Evolutionary conservation across 1,284 basidiomycete species (phyloP).

Genomic region (Coniophora puteana): DNA sequence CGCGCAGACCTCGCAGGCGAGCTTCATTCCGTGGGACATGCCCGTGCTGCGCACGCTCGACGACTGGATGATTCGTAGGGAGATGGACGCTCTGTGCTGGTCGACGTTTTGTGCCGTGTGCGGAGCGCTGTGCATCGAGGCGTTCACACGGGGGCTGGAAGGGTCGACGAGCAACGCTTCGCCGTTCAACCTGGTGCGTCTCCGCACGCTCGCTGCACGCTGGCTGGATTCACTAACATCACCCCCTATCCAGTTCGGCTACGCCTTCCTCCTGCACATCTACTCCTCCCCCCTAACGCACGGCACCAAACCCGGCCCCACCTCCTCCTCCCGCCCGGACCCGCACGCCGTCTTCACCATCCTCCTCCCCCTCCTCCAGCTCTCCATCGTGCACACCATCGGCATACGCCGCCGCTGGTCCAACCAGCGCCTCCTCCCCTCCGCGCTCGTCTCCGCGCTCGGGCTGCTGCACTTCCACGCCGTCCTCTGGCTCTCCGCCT

Average conservation of each 20-base stretch:
- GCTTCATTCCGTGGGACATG: conserved; percentile 31
- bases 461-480: conserved; percentile 64
- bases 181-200: conserved; percentile 63
- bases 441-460: conserved; percentile 53
- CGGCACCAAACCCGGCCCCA: conserved; percentile 35
- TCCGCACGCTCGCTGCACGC: conserved; percentile 6
- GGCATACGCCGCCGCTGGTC: conserved; percentile 60
- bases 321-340: conserved; percentile 57
- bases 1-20: conserved; percentile 47
- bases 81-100: conserved; percentile 69
- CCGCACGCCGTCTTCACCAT: conserved; percentile 65
- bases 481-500: conserved; percentile 47
- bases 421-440: conserved; percentile 60
- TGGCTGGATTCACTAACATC: conserved; percentile 1
- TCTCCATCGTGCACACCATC: conserved; percentile 59
- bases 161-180: conserved; percentile 52
- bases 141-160: conserved; percentile 63
- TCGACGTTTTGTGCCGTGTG: conserved; percentile 66
- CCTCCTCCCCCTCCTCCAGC: conserved; percentile 62
- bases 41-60: conserved; percentile 34
- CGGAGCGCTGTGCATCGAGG: conserved; percentile 56
- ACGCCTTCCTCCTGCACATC: conserved; percentile 68
- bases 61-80: conserved; percentile 42
- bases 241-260: conserved; percentile 52
- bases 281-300: conserved; percentile 65